Evolutionary conservation across 2,329 filamentous ascomycete species (phyloP), one percentile per base, ranked within the genome.

Genomic region (Clonostachys rhizophaga): DNA sequence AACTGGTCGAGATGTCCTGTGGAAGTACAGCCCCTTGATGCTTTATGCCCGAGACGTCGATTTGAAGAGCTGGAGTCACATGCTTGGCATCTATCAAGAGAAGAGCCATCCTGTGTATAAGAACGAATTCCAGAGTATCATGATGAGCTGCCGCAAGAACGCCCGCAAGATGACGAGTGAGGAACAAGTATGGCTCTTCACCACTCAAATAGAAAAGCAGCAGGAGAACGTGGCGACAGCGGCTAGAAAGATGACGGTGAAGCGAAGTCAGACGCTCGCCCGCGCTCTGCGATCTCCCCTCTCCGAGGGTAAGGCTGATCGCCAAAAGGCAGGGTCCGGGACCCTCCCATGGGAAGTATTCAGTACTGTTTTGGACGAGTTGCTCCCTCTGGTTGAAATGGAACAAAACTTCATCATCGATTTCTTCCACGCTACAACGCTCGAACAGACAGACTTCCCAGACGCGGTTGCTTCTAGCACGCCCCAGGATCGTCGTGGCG

Each of bases 331-430:
- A 49, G 83, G 86, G 54, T 83, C 81, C 46, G 82, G 83, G 56
- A 78, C 87, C 49, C 77, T 87, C 54, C 83, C 89, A 1, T 92
- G 84, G 55, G 91, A 96, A 65, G 83, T 89, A 4, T 96, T 97
- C 65, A 76, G 82, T 1, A 84, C 84, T 36, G 83, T 89, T 12
- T 69, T 96, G 51, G 87, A 94, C 48, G 90, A 96, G 58, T 81
- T 94, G 53, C 71, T 91, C 41, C 89, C 87, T 6, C 76, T 95
- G 47, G 84, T 96, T 49, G 85, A 90, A 55, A 91, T 92, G 64
- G 94, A 99, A 67, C 92, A 99, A 64, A 97, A 96, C 62, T 99
- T 97, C 61, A 76, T 96, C 43, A 84, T 96, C n/a, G 90, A 95
- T 56, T 94, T 96, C 65, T 97, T 97, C 77, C 92, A 97, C 57